These are phyloP conservation scores for Trypanosomatidae sp. DNA, from an alignment of 208 protist genomes.

Conservation along the genomic window DNA sequence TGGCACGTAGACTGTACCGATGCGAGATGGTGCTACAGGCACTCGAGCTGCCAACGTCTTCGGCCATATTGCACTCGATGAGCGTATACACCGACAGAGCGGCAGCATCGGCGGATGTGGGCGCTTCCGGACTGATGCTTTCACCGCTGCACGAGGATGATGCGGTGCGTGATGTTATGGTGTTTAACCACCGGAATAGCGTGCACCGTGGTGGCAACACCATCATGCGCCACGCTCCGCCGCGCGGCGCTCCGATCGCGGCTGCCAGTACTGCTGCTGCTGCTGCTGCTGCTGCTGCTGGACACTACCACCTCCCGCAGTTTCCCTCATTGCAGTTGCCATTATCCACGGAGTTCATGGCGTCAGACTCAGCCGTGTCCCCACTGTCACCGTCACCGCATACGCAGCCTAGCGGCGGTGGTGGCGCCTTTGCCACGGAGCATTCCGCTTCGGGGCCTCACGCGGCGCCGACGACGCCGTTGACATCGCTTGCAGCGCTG, in stretches of 20 bases:
- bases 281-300: neutral
- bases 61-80: neutral
- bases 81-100: neutral
- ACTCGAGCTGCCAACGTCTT: neutral
- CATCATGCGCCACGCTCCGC: slow-evolving; percentile 4
- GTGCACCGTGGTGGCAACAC: slow-evolving; percentile 13
- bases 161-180: neutral
- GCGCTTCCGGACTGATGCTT: neutral
- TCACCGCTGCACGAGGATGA: slow-evolving; percentile 19
- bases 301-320: neutral
- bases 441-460: neutral
- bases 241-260: slow-evolving; percentile 1
- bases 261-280: neutral
- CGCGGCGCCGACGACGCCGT: neutral
- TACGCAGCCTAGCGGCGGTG: neutral
- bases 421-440: neutral
- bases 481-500: slow-evolving; percentile 10
- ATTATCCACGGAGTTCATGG: neutral
- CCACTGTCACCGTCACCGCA: neutral
- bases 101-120: neutral
- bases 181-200: neutral
- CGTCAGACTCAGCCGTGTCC: neutral
- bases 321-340: slow-evolving; percentile 4
- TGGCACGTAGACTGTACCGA: slow-evolving; percentile 16
- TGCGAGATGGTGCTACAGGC: slow-evolving; percentile 21